Evolutionary conservation across 1,139 yeast species (phyloP).

Genomic region (Kluyveromyces marxianus): DNA sequence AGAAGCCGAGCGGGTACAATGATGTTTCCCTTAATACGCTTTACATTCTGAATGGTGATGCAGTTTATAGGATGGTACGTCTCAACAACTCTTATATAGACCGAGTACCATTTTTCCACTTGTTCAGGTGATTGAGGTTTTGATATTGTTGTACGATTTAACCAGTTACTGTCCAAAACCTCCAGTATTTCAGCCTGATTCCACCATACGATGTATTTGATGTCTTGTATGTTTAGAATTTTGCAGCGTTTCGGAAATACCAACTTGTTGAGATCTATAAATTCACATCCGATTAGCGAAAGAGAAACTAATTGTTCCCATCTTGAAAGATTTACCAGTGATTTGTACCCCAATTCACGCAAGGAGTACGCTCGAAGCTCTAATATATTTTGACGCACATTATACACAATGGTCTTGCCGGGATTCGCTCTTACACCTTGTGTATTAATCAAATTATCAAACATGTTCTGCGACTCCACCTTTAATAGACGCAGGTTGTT

Average conservation of each 20-base stretch:
- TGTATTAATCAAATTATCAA: constrained; percentile 22
- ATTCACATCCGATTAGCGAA: constrained; percentile 11
- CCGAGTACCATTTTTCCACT: neutral
- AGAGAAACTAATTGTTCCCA: constrained; percentile 24
- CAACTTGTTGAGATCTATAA: constrained; percentile 20
- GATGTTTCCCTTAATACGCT: constrained; percentile 7
- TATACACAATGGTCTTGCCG: constrained; percentile 21
- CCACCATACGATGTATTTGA: constrained; percentile 23
- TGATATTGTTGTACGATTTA: too few species aligned
- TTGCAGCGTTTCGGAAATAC: constrained; percentile 19
- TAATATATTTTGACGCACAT: constrained; percentile 17
- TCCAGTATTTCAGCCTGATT: constrained; percentile 1
- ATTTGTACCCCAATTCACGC: constrained; percentile 8
- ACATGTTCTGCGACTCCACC: constrained; percentile 18
- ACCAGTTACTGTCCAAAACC: too few species aligned
- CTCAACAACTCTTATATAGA: neutral
- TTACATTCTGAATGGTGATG: constrained; percentile 12
- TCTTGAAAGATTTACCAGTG: constrained; percentile 17
- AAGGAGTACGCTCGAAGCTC: constrained; percentile 14
- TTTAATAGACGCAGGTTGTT: constrained; percentile 15
- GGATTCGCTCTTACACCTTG: constrained; percentile 28
- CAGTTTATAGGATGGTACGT: constrained; percentile 12
- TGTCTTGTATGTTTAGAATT: constrained; percentile 13
- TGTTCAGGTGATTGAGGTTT: neutral
- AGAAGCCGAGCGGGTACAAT: constrained; percentile 17